phyloP scores from a whole-genome alignment of 345 rosid genomes.

The Euphorbia peplus region DNA sequence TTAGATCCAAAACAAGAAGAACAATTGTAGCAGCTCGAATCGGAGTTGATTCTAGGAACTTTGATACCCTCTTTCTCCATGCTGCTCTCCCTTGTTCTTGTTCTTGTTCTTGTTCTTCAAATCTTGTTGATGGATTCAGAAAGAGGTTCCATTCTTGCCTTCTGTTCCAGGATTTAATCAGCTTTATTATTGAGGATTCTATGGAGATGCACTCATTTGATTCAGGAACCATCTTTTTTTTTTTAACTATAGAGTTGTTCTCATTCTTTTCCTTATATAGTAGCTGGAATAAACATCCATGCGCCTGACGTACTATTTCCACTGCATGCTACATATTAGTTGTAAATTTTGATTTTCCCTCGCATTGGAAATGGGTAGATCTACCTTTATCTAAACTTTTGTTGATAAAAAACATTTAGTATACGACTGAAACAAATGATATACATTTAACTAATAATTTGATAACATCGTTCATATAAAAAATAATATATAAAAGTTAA shows the following conservation, averaged over 20 bases:
- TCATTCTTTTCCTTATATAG: neutral
- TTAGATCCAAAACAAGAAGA: slow-evolving; percentile 53
- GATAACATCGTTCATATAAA: too few relatives aligned
- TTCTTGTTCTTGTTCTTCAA: slow-evolving; percentile 4
- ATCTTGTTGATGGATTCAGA: slow-evolving; percentile 15
- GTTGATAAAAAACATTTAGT: too few relatives aligned
- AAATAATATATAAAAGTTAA: too few relatives aligned
- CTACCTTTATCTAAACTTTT: too few relatives aligned
- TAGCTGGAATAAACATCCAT: too few relatives aligned
- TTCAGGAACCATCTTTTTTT: neutral
- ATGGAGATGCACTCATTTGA: slow-evolving; percentile 20
- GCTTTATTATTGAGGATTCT: slow-evolving; percentile 43
- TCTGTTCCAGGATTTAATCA: slow-evolving; percentile 40
- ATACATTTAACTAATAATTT: too few relatives aligned
- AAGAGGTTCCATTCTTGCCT: slow-evolving; percentile 52
- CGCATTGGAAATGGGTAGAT: too few relatives aligned
- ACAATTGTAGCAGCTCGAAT: slow-evolving; percentile 33
- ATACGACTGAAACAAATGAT: too few relatives aligned
- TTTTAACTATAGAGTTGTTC: too few relatives aligned
- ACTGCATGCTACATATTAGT: too few relatives aligned
- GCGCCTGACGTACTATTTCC: too few relatives aligned
- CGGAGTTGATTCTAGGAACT: slow-evolving; percentile 47
- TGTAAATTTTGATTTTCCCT: too few relatives aligned
- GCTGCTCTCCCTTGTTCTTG: slow-evolving; percentile 16
- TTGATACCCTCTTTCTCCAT: slow-evolving; percentile 43